These are phyloP conservation scores for Starmerella floris DNA, from an alignment of 805 yeast genomes.

Conservation along the genomic window DNA sequence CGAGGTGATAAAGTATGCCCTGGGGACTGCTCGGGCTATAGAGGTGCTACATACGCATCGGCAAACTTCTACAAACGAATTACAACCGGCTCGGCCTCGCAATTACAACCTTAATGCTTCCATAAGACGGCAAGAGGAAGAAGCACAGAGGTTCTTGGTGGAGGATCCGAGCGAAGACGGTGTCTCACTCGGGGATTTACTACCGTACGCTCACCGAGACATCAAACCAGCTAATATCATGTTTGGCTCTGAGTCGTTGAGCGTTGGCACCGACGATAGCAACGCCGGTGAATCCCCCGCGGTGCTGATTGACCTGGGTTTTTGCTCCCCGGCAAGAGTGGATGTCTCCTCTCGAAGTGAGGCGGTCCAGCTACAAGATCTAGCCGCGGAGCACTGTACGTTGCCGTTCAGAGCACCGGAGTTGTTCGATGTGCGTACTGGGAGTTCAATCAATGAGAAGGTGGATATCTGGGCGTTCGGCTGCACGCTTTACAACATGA, in stretches of 20 bases:
- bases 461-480: conserved; percentile 91
- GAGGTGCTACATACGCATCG: conserved; percentile 60
- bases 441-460: conserved; percentile 51
- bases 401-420: conserved; percentile 87
- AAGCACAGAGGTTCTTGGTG: not conserved
- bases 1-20: conserved; percentile 41
- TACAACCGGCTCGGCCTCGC: not conserved
- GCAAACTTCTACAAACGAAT: not conserved
- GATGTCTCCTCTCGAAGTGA: conserved; percentile 46
- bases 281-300: conserved; percentile 33
- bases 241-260: no score
- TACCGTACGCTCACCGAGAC: conserved; percentile 73
- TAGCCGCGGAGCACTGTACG: conserved; percentile 74
- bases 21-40: conserved; percentile 60
- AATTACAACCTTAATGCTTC: not conserved
- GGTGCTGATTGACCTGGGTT: conserved; percentile 73
- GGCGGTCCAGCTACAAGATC: conserved; percentile 65
- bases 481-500: conserved; percentile 60
- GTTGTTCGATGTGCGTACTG: conserved; percentile 59
- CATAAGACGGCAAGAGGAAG: not conserved
- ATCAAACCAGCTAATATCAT: conserved; percentile 81
- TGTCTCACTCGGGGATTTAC: conserved; percentile 27
- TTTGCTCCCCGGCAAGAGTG: conserved; percentile 52
- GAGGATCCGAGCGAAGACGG: conserved; percentile 1
- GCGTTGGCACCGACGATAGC: conserved; percentile 43